Evolutionary conservation across 495 filamentous ascomycete species (phyloP).

Genomic region (Podospora sp.): DNA sequence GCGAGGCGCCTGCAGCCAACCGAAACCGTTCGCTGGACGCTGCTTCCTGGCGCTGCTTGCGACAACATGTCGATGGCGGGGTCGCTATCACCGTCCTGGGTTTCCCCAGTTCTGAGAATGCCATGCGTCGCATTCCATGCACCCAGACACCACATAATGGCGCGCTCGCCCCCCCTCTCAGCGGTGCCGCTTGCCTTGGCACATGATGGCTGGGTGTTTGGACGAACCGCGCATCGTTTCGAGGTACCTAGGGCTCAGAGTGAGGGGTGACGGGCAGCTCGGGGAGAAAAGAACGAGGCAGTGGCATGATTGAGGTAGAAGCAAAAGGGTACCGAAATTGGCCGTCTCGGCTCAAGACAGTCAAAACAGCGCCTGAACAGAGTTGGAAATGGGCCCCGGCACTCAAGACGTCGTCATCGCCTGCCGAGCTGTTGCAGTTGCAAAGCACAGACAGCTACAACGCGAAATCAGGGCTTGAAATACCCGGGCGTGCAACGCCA

Average conservation of each 20-base stretch:
- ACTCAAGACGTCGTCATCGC: neutral
- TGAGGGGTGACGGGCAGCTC: neutral
- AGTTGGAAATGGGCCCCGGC: neutral
- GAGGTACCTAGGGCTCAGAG: neutral
- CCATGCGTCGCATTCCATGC: neutral
- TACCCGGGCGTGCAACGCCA: neutral
- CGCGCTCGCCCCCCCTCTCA: neutral
- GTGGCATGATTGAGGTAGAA: neutral
- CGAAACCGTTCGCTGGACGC: neutral
- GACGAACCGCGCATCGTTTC: neutral
- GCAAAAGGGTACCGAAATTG: neutral
- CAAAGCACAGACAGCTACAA: neutral
- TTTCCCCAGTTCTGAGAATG: conserved; percentile 7
- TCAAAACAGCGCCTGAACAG: conserved; percentile 4
- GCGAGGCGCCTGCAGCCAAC: neutral
- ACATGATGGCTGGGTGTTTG: neutral
- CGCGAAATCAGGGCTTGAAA: neutral
- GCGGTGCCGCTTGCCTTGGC: neutral
- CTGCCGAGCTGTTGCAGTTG: conserved; percentile 11
- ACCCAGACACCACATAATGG: neutral
- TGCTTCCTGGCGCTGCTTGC: neutral
- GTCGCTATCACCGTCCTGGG: neutral
- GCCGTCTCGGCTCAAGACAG: conserved; percentile 3
- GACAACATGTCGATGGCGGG: neutral
- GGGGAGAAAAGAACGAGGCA: neutral